Conservation (phyloP, 2,329 filamentous ascomycete genomes). For the Xylariaceae sp. region DNA sequence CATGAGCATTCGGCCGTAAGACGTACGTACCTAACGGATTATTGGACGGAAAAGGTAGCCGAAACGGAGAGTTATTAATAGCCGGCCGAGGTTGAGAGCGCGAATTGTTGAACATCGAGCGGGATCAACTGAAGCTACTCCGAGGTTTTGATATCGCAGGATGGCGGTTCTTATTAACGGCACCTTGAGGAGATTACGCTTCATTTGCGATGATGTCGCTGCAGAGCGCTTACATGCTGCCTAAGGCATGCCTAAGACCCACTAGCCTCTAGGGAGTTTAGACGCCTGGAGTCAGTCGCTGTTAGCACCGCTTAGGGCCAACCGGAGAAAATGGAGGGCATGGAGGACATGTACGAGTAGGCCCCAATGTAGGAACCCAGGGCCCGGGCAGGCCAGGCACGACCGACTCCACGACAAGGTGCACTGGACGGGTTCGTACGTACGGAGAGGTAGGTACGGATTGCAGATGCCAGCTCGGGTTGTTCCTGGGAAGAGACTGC, state of each 20-base stretch:
- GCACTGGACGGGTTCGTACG: too few relatives aligned
- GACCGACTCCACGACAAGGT: too few relatives aligned
- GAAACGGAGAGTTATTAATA: background rate
- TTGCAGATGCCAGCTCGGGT: too few relatives aligned
- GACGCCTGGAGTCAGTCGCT: too few relatives aligned
- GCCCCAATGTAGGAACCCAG: too few relatives aligned
- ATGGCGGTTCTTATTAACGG: background rate
- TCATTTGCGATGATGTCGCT: background rate
- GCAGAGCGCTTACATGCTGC: background rate
- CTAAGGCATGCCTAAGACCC: background rate
- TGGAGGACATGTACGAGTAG: background rate
- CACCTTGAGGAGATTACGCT: background rate
- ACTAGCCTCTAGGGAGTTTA: background rate
- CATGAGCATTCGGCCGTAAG: too few relatives aligned
- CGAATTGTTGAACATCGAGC: background rate
- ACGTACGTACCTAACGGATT: too few relatives aligned
- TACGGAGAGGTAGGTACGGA: too few relatives aligned
- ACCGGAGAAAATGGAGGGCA: background rate
- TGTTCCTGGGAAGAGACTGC: too few relatives aligned
- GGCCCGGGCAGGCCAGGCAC: too few relatives aligned
- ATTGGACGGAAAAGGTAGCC: too few relatives aligned
- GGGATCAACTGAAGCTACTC: background rate
- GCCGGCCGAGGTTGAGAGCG: background rate
- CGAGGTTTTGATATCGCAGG: background rate
- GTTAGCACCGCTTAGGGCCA: too few relatives aligned